Evolutionary conservation across 169 alveolate species (phyloP), one percentile per base, ranked within the genome.

Genomic region (Plasmodium adleri): DNA sequence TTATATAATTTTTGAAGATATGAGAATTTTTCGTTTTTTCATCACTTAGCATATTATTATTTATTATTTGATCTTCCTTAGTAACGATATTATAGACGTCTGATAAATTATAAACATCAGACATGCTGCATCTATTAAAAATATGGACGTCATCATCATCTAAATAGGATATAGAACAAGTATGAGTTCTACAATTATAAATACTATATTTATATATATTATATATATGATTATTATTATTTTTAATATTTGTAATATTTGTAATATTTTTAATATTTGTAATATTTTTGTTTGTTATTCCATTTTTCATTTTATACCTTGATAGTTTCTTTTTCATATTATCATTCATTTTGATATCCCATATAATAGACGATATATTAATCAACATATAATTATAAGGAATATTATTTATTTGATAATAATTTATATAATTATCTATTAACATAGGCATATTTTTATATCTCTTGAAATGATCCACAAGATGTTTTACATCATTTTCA

Each of bases 381-480:
- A 74, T 59, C 8, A 74, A 45, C 72, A 74, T 56, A 17, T 74
- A 74, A 26, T 59, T 63, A 59, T 74, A 74, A 10, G 88, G 73
- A n/a, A 13, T 24, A 9, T 49, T 39, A 13, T 59, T 58, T n/a
- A 74, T 20, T 17, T 7, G 7, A 45, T 13, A 7, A 43, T 74
- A 74, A 22, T 22, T 24, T 6, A 74, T 12, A 49, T 74, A 74
- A 15, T 59, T 17, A 3, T 74, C 73, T 45, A 59, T 22, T n/a
- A 66, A 10, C 10, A 74, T 58, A n/a, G 88, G 15, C 1, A 74
- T 10, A 20, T 74, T 59, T 43, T 74, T 74, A 64, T 59, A 15
- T 32, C 32, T 17, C 4, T 45, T 1, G 45, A 59, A 74, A 20
- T 74, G 13, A 22, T 13, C 28, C 6, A 43, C 56, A 17, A 74